Base-by-base conservation (phyloP, 371 early-diverging fungal genomes). In the Zopfochytrium polystomum region DNA sequence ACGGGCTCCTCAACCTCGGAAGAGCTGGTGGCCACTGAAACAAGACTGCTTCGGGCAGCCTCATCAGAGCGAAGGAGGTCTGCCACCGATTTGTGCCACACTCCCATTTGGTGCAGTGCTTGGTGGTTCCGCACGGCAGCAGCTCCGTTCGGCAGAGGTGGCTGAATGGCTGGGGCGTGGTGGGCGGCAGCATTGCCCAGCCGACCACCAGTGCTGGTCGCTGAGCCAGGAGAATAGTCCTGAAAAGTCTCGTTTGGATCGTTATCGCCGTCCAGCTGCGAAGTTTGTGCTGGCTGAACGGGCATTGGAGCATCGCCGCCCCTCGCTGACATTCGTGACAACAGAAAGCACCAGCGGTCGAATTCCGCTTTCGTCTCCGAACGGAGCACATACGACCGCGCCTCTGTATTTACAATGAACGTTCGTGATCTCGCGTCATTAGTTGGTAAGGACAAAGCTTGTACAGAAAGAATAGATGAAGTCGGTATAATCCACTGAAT, bases 401-500 rank as follows among this genome's bases (percentile, higher is more conserved):
- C 50, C 18, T 26, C 13, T 11, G 74, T 73, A 25, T 62, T 58
- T 31, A 73, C 53, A 18, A 67, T 53, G 49, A 73, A 73, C 11
- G 74, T 63, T 25, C 74, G 65, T 38, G 56, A 55, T n/a, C 48
- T 25, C 1, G 74, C 68, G 46, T 66, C 65, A 5, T 43, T 18
- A 1, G 70, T 13, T 1, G 67, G 67, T 13, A 27, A 55, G 25
- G 62, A 54, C 5, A 64, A 15, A 7, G 74, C 38, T 13, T 57
- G 45, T 20, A 73, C 52, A 13, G 54, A 62, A 18, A 49, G 52
- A 35, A 73, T 70, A 3, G 62, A 6, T 3, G 62, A 34, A 23
- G 62, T 62, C 1, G 74, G 70, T 15, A 73, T 67, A 46, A 70
- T 65, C 68, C 68, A 73, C 73, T 72, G 32, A 22, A 25, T 7